Conservation (phyloP, 169 alveolate genomes). For the Plasmodium coatneyi region DNA sequence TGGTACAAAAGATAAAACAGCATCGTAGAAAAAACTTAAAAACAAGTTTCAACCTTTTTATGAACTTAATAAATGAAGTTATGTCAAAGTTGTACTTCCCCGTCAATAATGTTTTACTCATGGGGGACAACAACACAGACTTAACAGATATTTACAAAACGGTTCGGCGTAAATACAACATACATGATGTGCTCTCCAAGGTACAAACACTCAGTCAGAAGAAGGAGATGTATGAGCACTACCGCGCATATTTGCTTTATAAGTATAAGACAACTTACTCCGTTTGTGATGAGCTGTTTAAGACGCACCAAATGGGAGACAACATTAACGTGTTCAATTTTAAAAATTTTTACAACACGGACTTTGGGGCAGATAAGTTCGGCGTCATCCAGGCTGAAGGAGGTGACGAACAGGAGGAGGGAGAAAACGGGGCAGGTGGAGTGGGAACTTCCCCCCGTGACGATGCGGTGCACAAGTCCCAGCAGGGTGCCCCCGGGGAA, state of each 20-base stretch:
- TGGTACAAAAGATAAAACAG: slow-evolving; percentile 17
- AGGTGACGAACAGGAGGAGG: neutral
- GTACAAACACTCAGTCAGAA: slow-evolving; percentile 45
- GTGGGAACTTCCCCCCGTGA: neutral
- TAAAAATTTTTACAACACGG: slow-evolving; percentile 54
- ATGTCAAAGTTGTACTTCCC: slow-evolving; percentile 50
- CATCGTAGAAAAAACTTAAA: slow-evolving; percentile 46
- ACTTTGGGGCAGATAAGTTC: slow-evolving; percentile 25
- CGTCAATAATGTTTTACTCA: slow-evolving; percentile 36
- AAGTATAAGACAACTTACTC: slow-evolving; percentile 58
- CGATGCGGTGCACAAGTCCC: neutral
- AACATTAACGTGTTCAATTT: slow-evolving; percentile 44
- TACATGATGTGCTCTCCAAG: slow-evolving; percentile 53
- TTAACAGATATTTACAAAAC: slow-evolving; percentile 58
- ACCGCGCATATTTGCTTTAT: slow-evolving; percentile 46
- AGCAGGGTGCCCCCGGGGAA: slow-evolving; percentile 5
- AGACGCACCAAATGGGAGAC: slow-evolving; percentile 41
- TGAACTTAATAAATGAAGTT: slow-evolving; percentile 63
- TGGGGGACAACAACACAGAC: slow-evolving; percentile 2
- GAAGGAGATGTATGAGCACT: slow-evolving; percentile 56
- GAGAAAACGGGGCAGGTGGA: neutral
- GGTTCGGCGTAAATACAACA: slow-evolving; percentile 52
- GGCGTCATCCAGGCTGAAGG: neutral
- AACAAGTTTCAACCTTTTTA: slow-evolving; percentile 49
- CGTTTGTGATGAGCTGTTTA: slow-evolving; percentile 27